Base-by-base conservation (phyloP, 495 filamentous ascomycete species). In the Glutinoglossum americanum region DNA sequence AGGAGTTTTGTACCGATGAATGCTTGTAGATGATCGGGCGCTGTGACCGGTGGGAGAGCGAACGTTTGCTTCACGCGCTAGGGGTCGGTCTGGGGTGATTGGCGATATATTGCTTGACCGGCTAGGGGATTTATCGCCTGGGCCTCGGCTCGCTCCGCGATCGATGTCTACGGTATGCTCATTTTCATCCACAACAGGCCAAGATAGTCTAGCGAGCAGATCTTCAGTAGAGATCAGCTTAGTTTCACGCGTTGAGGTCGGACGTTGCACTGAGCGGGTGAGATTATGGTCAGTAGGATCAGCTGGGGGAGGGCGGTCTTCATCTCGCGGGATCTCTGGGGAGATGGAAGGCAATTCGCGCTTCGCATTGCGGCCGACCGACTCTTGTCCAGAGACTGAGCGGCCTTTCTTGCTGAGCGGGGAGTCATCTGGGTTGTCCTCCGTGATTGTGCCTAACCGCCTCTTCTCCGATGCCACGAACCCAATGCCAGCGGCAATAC, bases 161-260 rank as follows among this genome's bases (percentile, higher is more conserved):
- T 66, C 69, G 39, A 72, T 62, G 55, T 62, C 63, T 25, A 67
- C 62, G 3, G 61, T 66, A 21, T 68, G 66, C 32, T 64, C 63
- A 7, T 72, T 73, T 60, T 76, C 74, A 51, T 76, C 71, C 1
- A 74, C 66, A 0, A 72, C 66, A 19, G 78, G 76, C 74, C 77
- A 78, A 15, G 67, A 61, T 21, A 72, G 70, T 10, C 73, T 70
- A 25, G 72, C 68, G 59, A 78, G 62, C 0, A 73, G 65, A 63
- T 73, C 77, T 62, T 81, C 76, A 0, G 74, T 75, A 41, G 74
- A 77, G 54, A 75, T 69, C 25, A 64, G 60, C 10, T 39, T 60
- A 19, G 28, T 41, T 27, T 44, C 28, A 19, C 48, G 21, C 48
- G 17, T 51, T 17, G 23, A 23, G 11, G 32, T 33, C 7, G 13